These are phyloP conservation scores for Trichoderma sp. DNA, from an alignment of 2,329 filamentous ascomycete species.

Conservation along the genomic window DNA sequence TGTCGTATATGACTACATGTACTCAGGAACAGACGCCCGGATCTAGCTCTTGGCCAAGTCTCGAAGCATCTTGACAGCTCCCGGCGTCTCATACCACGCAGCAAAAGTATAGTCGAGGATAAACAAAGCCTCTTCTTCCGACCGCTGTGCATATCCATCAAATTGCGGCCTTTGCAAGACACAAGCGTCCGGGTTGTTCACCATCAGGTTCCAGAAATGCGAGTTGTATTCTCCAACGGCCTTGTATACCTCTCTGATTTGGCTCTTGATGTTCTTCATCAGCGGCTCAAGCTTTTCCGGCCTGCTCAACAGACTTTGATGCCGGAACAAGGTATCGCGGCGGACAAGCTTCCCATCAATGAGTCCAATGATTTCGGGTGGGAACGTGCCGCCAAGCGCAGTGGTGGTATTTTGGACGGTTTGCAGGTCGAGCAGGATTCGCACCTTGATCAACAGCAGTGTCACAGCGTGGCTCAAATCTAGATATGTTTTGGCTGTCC, in stretches of 20 bases:
- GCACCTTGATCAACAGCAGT: conserved; percentile 32
- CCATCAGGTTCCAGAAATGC: conserved; percentile 29
- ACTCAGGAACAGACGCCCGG: no score
- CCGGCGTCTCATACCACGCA: conserved; percentile 31
- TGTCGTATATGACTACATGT: no score
- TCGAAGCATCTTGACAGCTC: conserved; percentile 15
- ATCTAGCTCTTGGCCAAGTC: not conserved
- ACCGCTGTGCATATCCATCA: conserved; percentile 9
- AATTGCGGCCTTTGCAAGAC: conserved; percentile 1
- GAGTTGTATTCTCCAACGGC: conserved; percentile 27
- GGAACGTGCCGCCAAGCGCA: conserved; percentile 23
- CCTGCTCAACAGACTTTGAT: conserved; percentile 8
- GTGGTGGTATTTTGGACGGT: conserved; percentile 26
- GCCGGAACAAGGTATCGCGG: conserved; percentile 5
- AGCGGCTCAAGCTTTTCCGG: not conserved
- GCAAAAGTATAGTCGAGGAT: conserved; percentile 24
- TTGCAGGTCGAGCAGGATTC: conserved; percentile 31
- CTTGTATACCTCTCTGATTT: conserved; percentile 26
- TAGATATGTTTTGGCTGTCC: not conserved
- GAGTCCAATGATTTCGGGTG: conserved; percentile 30
- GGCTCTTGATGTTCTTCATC: conserved; percentile 27
- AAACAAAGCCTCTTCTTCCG: conserved; percentile 29
- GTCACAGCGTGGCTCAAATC: conserved; percentile 26
- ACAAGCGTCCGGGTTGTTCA: conserved; percentile 12
- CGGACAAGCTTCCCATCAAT: conserved; percentile 29